phyloP scores from a whole-genome alignment of 345 rosid species.

The Kernera saxatilis region DNA sequence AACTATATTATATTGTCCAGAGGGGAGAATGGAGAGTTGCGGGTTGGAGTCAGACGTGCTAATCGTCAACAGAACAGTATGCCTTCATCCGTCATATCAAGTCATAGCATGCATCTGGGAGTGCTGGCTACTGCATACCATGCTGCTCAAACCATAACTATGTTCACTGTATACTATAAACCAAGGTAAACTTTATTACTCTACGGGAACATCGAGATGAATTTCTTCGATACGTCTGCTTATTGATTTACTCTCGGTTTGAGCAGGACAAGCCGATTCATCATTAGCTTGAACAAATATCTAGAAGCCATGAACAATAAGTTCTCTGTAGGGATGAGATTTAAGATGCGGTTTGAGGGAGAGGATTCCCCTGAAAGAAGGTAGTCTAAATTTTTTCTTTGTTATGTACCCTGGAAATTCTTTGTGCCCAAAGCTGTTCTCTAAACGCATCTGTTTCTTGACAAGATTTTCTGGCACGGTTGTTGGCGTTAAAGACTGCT shows the following conservation, averaged over 20 bases:
- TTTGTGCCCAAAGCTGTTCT: constrained; percentile 8
- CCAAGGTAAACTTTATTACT: constrained; percentile 55
- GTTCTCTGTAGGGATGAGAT: constrained; percentile 73
- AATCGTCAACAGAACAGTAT: constrained; percentile 61
- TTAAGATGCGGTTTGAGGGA: constrained; percentile 89
- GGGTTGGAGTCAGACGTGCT: constrained; percentile 75
- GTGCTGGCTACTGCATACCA: constrained; percentile 95
- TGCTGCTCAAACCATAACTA: constrained; percentile 56
- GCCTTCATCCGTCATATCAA: constrained; percentile 90
- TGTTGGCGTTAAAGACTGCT: constrained; percentile 72
- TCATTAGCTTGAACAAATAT: constrained; percentile 74
- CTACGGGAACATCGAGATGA: neutral
- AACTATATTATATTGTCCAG: constrained; percentile 30
- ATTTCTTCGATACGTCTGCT: neutral
- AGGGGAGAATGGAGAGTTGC: constrained; percentile 66
- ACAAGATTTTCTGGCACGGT: constrained; percentile 84
- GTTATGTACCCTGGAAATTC: neutral
- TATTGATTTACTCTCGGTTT: constrained; percentile 11
- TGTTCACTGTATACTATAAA: constrained; percentile 82
- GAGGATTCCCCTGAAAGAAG: constrained; percentile 90
- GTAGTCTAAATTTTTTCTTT: constrained; percentile 32
- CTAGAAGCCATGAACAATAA: constrained; percentile 54
- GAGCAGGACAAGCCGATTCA: constrained; percentile 86
- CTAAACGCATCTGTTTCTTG: neutral
- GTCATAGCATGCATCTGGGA: constrained; percentile 94